Conservation (phyloP, 768 basidiomycete genomes). For the Amanita pallidorosea region DNA sequence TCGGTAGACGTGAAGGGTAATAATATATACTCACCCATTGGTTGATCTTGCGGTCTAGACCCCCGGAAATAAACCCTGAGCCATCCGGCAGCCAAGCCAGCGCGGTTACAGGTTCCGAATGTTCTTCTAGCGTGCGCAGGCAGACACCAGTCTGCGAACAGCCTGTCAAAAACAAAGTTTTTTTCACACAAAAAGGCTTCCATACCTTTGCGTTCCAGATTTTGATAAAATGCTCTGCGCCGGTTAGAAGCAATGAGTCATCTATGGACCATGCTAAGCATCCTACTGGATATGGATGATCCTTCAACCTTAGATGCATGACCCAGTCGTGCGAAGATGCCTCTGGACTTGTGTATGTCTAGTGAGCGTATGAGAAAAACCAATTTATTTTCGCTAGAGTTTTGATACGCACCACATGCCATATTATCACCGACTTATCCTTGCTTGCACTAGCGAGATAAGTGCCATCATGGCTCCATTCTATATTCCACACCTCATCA, state of each 20-base stretch:
- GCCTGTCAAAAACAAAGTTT: slow-evolving; percentile 8
- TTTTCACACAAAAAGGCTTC: slow-evolving; percentile 5
- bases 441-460: slow-evolving; percentile 82
- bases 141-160: slow-evolving; percentile 59
- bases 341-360: slow-evolving; percentile 32
- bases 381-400: slow-evolving; percentile 4
- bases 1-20: slow-evolving; percentile 4
- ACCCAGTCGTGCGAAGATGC: slow-evolving; percentile 48
- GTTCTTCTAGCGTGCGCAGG: slow-evolving; percentile 53
- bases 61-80: slow-evolving; percentile 82
- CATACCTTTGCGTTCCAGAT: slow-evolving; percentile 85
- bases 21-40: slow-evolving; percentile 55
- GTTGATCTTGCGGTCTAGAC: slow-evolving; percentile 74
- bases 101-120: slow-evolving; percentile 77
- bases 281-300: slow-evolving; percentile 72
- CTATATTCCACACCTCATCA: slow-evolving; percentile 93
- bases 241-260: slow-evolving; percentile 73
- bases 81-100: slow-evolving; percentile 85
- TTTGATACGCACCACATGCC: slow-evolving; percentile 62
- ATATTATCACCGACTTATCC: slow-evolving; percentile 83
- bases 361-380: slow-evolving; percentile 8
- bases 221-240: slow-evolving; percentile 71
- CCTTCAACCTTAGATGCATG: slow-evolving; percentile 49
- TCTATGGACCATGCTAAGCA: slow-evolving; percentile 91
- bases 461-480: slow-evolving; percentile 87